Conservation (phyloP, 306 rosid species). For the Trifolium fragiferum region DNA sequence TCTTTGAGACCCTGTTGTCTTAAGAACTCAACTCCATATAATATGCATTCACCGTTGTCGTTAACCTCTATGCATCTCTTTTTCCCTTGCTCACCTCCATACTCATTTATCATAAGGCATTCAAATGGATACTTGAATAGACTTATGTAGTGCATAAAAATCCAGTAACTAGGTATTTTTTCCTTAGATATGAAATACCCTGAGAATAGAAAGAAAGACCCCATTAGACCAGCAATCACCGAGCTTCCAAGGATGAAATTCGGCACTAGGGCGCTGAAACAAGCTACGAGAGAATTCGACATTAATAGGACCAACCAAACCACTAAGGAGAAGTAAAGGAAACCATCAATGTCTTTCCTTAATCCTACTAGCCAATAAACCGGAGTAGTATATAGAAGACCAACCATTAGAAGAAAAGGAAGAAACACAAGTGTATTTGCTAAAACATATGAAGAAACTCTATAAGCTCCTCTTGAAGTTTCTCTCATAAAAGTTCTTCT, state of each 20-base stretch:
- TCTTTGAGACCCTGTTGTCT: slow-evolving; percentile 75
- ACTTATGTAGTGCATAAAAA: slow-evolving; percentile 86
- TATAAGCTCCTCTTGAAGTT: slow-evolving; percentile 80
- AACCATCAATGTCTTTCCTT: slow-evolving; percentile 60
- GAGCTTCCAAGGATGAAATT: slow-evolving; percentile 92
- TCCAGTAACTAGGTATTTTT: slow-evolving; percentile 85
- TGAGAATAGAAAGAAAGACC: slow-evolving; percentile 93
- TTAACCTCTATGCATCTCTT: slow-evolving; percentile 63
- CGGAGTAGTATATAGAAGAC: slow-evolving; percentile 65
- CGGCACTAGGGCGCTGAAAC: slow-evolving; percentile 94
- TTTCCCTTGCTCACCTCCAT: slow-evolving; percentile 78
- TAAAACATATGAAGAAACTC: slow-evolving; percentile 73
- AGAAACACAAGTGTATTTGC: slow-evolving; percentile 70
- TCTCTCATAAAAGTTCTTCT: slow-evolving; percentile 75
- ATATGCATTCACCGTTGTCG: slow-evolving; percentile 58
- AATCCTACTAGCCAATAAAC: slow-evolving; percentile 84
- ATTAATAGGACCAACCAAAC: slow-evolving; percentile 75
- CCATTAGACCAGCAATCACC: slow-evolving; percentile 88
- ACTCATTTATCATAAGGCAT: slow-evolving; percentile 91
- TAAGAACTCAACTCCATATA: slow-evolving; percentile 66
- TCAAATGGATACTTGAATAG: slow-evolving; percentile 97
- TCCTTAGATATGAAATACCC: slow-evolving; percentile 91
- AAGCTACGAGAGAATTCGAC: slow-evolving; percentile 90
- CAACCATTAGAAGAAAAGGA: slow-evolving; percentile 63
- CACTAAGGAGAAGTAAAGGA: slow-evolving; percentile 71